Base-by-base conservation (phyloP, 1,139 yeast species). In the Blastobotrys serpentis region DNA sequence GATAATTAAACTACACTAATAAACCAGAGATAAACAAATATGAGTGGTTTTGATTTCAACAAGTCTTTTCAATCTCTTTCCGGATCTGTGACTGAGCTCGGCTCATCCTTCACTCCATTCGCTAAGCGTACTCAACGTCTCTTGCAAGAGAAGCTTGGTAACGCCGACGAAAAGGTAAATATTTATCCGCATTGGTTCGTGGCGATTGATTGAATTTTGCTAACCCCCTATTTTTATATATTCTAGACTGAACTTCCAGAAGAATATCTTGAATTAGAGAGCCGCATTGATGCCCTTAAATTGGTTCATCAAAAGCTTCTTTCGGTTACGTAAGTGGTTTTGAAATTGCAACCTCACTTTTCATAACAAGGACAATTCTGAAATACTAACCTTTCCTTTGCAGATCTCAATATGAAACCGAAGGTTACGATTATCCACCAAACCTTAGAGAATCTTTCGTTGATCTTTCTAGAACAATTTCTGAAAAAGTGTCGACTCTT, bases 361-460 rank as follows among this genome's bases (percentile, higher is more conserved):
- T n/a, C n/a, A n/a, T n/a, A n/a, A n/a, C n/a, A n/a, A n/a, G n/a
- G n/a, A n/a, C n/a, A n/a, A n/a, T n/a, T 23, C 26, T 10, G 26
- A n/a, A 23, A 8, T 30, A 16, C 46, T 37, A 40, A 44, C 42
- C 7, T 3, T 22, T 8, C 32, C 11, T 33, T 38, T 21, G 38
- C 30, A 61, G 65, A 36, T 57, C 73, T 41, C 84, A 85, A 50
- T 87, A 85, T 66, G 92, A 84, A 61, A 78, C 74, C 57, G 95
- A 86, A 66, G 76, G 84, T 48, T 87, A 88, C 68, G 96, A 88
- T 67, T 87, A 87, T 66, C 96, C 96, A n/a, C 79, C 82, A 48
- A 84, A 85, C 62, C 66, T 79, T 50, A 61, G 69, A 60, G 96
- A 87, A 64, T 82, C 92, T 16, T 78, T 87, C 56, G 76, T 77